These are phyloP conservation scores for Cadophora sp. DNA, from an alignment of 2,329 filamentous ascomycete genomes.

Conservation along the genomic window DNA sequence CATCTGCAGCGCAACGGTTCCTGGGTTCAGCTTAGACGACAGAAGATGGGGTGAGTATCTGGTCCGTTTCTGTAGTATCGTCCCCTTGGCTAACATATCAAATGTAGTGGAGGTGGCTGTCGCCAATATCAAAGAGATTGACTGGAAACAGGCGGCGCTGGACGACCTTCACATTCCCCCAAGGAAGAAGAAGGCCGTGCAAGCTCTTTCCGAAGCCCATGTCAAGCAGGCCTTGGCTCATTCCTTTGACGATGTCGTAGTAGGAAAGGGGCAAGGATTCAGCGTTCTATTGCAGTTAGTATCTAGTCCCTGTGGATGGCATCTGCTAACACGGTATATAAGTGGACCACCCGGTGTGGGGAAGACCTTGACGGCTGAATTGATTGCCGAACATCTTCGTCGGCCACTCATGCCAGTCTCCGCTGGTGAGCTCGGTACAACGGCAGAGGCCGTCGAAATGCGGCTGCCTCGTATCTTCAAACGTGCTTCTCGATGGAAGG, in stretches of 20 bases:
- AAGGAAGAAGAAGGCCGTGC: slow-evolving; percentile 32
- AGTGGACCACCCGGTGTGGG: slow-evolving; percentile 27
- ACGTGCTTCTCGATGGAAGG: slow-evolving; percentile 47
- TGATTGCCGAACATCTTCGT: slow-evolving; percentile 22
- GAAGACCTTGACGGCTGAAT: slow-evolving; percentile 32
- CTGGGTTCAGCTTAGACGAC: slow-evolving; percentile 21
- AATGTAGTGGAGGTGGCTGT: slow-evolving; percentile 29
- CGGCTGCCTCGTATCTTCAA: slow-evolving; percentile 55
- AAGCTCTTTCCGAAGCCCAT: slow-evolving; percentile 20
- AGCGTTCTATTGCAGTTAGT: slow-evolving; percentile 18
- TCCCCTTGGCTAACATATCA: slow-evolving; percentile 23
- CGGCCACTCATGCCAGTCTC: slow-evolving; percentile 19
- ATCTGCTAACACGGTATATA: slow-evolving; percentile 13
- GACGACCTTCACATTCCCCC: slow-evolving; percentile 33
- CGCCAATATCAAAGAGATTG: slow-evolving; percentile 28
- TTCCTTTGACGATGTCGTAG: slow-evolving; percentile 13
- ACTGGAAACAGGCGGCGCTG: slow-evolving; percentile 14
- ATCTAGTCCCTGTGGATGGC: neutral
- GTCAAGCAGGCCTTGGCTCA: neutral
- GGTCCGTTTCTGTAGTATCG: slow-evolving; percentile 7
- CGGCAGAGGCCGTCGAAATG: slow-evolving; percentile 34
- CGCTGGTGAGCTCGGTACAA: slow-evolving; percentile 13
- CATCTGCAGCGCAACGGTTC: slow-evolving; percentile 26
- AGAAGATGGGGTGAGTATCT: slow-evolving; percentile 23
- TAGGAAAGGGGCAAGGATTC: slow-evolving; percentile 7